A percentile compares a stretch with the other conserved stretches of the same genome.
These are phyloP conservation scores for Monosporozyma siamensis DNA, from an alignment of 805 yeast species.

Conservation along the genomic window DNA sequence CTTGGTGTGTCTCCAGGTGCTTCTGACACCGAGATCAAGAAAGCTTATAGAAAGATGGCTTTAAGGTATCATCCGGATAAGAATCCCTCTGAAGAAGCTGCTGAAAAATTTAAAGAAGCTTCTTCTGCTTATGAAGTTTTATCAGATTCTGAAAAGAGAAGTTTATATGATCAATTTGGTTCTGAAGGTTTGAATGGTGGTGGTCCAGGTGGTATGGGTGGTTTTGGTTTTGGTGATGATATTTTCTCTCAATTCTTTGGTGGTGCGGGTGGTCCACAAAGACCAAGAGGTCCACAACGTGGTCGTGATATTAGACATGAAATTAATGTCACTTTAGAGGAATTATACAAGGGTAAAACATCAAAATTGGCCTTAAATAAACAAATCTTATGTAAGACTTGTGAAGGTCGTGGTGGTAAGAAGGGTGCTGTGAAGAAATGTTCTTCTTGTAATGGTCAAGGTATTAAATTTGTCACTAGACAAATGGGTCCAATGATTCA, in stretches of 20 bases:
- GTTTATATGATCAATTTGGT: conserved; percentile 81
- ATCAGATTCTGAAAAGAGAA: conserved; percentile 82
- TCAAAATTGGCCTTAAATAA: conserved; percentile 90
- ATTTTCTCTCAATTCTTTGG: conserved; percentile 70
- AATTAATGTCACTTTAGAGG: conserved; percentile 79
- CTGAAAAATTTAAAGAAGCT: conserved; percentile 89
- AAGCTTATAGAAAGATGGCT: conserved; percentile 76
- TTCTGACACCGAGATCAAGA: conserved; percentile 61
- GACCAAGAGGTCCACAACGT: conserved; percentile 74
- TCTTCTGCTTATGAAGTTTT: conserved; percentile 84
- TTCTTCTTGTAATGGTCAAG: conserved; percentile 80
- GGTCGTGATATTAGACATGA: conserved; percentile 90
- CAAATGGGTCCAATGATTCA: conserved; percentile 99
- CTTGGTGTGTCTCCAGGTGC: conserved; percentile 67
- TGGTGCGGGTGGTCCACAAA: conserved; percentile 52
- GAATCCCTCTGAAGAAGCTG: conserved; percentile 73
- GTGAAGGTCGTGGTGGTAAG: conserved; percentile 96
- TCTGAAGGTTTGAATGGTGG: conserved; percentile 83
- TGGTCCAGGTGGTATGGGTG: conserved; percentile 64
- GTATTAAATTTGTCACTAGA: conserved; percentile 84
- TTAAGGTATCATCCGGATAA: conserved; percentile 79
- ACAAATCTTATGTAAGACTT: conserved; percentile 76
- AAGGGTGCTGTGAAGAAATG: conserved; percentile 84
- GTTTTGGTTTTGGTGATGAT: conserved; percentile 42
- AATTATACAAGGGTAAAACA: conserved; percentile 86